Percentiles rank a stretch among this genome's conserved stretches.
Conservation (phyloP, 2,329 filamentous ascomycete genomes). For the Fusarium penzigii region DNA sequence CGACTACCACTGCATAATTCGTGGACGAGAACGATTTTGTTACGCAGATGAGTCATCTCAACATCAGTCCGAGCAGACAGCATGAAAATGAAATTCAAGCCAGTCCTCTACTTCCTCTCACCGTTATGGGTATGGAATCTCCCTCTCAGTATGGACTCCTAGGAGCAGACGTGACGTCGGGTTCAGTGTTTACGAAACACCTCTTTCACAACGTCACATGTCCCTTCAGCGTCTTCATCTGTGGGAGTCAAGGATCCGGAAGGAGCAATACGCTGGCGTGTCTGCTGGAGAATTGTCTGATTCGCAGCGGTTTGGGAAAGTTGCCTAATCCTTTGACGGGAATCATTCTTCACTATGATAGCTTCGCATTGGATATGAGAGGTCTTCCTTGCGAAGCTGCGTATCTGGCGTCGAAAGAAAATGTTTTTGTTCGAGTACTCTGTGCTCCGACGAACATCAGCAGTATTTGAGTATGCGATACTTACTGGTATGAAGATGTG, state of each 20-base stretch:
- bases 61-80: background rate
- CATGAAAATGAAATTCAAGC: background rate
- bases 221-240: constrained; percentile 63
- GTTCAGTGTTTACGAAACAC: constrained; percentile 13
- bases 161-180: background rate
- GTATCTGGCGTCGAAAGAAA: background rate
- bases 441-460: background rate
- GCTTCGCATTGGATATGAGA: background rate
- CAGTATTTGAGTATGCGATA: background rate
- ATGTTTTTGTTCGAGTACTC: background rate
- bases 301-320: constrained; percentile 25
- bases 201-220: constrained; percentile 48
- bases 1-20: too few relatives aligned
- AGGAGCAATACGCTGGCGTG: constrained; percentile 63
- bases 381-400: background rate
- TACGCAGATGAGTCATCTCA: background rate
- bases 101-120: background rate
- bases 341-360: background rate
- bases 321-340: background rate
- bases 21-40: too few relatives aligned
- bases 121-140: background rate
- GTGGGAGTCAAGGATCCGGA: constrained; percentile 64
- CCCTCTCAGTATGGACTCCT: background rate
- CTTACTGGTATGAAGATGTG: background rate
- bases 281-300: constrained; percentile 58